A percentile compares a stretch with the other conserved stretches of the same genome.
Conservation (phyloP, 371 early-diverging fungal genomes). For the Rhizopus arrhizus region DNA sequence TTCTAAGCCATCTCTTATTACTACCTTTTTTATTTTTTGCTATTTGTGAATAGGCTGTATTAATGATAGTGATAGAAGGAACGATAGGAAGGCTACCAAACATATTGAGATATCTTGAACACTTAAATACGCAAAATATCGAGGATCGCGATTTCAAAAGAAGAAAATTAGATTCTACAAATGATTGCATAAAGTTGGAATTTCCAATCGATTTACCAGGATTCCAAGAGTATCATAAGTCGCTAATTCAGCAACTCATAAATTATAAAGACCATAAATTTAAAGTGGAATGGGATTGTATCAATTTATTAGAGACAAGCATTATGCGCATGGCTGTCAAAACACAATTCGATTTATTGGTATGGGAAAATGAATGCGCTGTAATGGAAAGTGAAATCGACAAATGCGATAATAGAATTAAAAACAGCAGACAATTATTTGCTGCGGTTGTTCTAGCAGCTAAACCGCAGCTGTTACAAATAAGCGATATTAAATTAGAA, state of each 20-base stretch:
- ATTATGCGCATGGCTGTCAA: too few relatives aligned
- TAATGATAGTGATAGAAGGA: neutral
- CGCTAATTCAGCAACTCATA: neutral
- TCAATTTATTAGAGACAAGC: neutral
- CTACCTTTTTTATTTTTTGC: too few relatives aligned
- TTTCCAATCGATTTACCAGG: neutral
- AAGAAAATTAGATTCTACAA: neutral
- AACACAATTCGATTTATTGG: too few relatives aligned
- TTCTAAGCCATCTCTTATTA: too few relatives aligned
- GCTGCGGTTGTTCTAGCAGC: neutral
- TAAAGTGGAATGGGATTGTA: neutral
- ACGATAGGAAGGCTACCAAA: neutral
- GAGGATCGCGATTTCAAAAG: neutral
- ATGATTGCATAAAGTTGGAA: neutral
- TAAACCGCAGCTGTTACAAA: neutral
- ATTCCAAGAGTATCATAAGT: neutral
- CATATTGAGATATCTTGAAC: neutral
- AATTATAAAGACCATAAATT: neutral
- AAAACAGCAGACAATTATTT: neutral
- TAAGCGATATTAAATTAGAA: neutral
- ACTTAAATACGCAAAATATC: neutral
- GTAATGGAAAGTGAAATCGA: neutral
- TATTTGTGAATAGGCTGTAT: neutral
- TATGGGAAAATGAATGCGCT: neutral
- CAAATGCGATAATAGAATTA: neutral